Evolutionary conservation across 768 basidiomycete genomes (phyloP).

Genomic region (Cystoderma amianthinum): DNA sequence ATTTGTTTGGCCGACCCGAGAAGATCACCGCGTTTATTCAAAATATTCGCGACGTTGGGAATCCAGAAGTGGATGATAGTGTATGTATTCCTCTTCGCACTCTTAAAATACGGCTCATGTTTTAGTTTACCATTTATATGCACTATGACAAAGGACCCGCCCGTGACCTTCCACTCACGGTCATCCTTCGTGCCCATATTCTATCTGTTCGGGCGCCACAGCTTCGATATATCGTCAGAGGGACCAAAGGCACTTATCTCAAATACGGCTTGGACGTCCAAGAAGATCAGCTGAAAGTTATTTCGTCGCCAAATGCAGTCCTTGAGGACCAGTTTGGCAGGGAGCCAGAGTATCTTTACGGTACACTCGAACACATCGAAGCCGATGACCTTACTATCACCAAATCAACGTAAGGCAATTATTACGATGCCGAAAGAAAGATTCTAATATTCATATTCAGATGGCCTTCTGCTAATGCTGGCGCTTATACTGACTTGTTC

Average conservation of each 20-base stretch:
- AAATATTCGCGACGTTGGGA: conserved; percentile 63
- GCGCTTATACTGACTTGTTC: conserved; percentile 57
- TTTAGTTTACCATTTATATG: conserved; percentile 45
- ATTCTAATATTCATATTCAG: conserved; percentile 23
- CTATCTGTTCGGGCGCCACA: conserved; percentile 64
- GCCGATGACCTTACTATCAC: conserved; percentile 35
- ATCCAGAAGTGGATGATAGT: conserved; percentile 58
- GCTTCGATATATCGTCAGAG: conserved; percentile 66
- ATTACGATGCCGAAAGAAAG: no score
- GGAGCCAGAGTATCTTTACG: conserved; percentile 61
- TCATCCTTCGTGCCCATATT: conserved; percentile 60
- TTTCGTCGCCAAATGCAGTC: conserved; percentile 38
- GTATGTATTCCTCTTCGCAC: conserved; percentile 20
- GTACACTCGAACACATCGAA: conserved; percentile 49
- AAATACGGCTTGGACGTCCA: conserved; percentile 79
- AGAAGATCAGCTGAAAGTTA: conserved; percentile 66
- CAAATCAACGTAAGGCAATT: conserved; percentile 26
- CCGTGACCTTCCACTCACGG: conserved; percentile 50
- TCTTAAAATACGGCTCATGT: neutral
- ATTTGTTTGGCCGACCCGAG: conserved; percentile 69
- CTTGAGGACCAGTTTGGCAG: conserved; percentile 42
- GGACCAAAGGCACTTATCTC: conserved; percentile 61
- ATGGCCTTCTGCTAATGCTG: conserved; percentile 56
- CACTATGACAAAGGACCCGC: conserved; percentile 36
- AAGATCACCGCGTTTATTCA: conserved; percentile 63